A percentile compares a stretch with the other conserved stretches of the same genome.
Evolutionary conservation across 805 yeast genomes (phyloP).

Genomic region (Kluyveromyces starmeri): DNA sequence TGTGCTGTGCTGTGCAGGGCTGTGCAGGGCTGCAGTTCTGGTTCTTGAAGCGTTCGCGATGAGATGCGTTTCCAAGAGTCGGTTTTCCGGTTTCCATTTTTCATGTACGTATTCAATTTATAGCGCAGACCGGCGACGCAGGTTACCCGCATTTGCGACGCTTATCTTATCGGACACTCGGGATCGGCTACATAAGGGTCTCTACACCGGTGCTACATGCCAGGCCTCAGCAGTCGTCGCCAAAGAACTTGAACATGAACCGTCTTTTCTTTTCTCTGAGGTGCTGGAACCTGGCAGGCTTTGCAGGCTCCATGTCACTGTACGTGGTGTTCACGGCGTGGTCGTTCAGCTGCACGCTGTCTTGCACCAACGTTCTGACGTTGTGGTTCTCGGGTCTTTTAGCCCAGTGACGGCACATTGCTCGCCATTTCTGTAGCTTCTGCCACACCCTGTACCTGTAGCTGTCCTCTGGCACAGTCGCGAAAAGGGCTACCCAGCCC

Average conservation of each 20-base stretch:
- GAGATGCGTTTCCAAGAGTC: too few species aligned
- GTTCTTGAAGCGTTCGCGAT: too few species aligned
- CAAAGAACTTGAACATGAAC: constrained; percentile 10
- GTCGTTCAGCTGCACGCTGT: too few species aligned
- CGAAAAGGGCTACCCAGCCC: neutral
- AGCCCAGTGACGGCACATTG: neutral
- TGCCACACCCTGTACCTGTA: neutral
- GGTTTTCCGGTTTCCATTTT: too few species aligned
- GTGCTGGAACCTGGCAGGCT: neutral
- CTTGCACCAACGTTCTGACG: too few species aligned
- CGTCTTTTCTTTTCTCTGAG: constrained; percentile 8
- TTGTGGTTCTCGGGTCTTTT: too few species aligned
- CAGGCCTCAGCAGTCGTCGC: constrained; percentile 8
- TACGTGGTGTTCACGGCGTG: constrained; percentile 8
- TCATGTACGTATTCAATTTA: too few species aligned
- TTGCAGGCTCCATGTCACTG: constrained; percentile 7
- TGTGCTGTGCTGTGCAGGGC: too few species aligned
- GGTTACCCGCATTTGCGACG: constrained; percentile 3
- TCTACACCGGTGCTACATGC: neutral
- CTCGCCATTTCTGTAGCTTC: neutral
- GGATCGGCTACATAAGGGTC: too few species aligned
- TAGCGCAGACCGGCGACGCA: too few species aligned
- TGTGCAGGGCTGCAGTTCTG: neutral
- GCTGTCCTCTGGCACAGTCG: neutral
- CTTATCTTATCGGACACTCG: too few species aligned